phyloP scores from a whole-genome alignment of 1,284 basidiomycete species.

The Apiotrichum brassicae region DNA sequence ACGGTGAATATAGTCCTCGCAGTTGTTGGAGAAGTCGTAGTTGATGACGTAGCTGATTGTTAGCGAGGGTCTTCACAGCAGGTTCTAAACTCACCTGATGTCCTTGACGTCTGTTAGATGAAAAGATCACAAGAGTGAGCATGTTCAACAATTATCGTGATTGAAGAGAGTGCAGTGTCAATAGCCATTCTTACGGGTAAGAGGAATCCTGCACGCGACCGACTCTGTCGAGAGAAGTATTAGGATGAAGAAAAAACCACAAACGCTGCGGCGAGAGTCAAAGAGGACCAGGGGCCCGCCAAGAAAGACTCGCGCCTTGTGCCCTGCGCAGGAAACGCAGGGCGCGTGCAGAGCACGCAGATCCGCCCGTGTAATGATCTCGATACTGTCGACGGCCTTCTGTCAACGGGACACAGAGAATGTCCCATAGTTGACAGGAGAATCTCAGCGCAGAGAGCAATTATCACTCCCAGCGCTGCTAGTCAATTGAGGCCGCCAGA shows the following conservation, averaged over 20 bases:
- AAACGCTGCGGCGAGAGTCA: conserved; percentile 5
- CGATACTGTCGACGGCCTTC: conserved; percentile 14
- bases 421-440: background rate
- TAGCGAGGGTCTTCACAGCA: conserved; percentile 10
- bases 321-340: conserved; percentile 4
- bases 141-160: conserved; percentile 13
- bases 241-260: conserved; percentile 7
- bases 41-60: conserved; percentile 49
- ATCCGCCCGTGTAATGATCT: conserved; percentile 5
- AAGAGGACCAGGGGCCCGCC: conserved; percentile 1
- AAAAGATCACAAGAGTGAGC: conserved; percentile 16
- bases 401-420: conserved; percentile 7
- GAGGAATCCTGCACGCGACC: conserved; percentile 16
- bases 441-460: conserved; percentile 1
- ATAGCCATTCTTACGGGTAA: conserved; percentile 20
- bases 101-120: conserved; percentile 43
- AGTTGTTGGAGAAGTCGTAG: conserved; percentile 86
- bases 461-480: conserved; percentile 4
- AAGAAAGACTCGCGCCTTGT: conserved; percentile 1
- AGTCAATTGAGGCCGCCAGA: conserved; percentile 13
- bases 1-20: conserved; percentile 53
- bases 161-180: conserved; percentile 16
- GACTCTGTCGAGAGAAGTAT: conserved; percentile 9
- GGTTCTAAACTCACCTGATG: conserved; percentile 24
- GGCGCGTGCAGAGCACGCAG: background rate